These are phyloP conservation scores for Adansonia gregorii DNA, from an alignment of 441 rosid genomes.

Conservation along the genomic window DNA sequence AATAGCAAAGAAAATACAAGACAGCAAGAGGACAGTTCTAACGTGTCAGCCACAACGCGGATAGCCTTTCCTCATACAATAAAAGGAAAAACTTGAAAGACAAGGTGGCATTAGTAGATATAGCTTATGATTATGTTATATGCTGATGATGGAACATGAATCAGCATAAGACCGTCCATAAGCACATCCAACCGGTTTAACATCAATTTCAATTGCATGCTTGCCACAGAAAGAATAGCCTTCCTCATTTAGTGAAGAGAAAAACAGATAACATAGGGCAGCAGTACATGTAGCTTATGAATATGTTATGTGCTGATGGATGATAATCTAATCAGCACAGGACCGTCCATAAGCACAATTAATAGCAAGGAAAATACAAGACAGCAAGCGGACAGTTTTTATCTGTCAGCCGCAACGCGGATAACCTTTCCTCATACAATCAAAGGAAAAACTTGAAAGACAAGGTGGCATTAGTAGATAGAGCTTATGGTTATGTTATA, in stretches of 20 bases:
- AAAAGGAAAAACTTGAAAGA: constrained; percentile 40
- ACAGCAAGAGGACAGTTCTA: not conserved
- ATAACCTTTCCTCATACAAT: constrained; percentile 28
- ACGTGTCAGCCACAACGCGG: constrained; percentile 29
- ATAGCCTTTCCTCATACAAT: constrained; percentile 33
- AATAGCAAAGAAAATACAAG: not conserved
- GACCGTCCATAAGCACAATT: constrained; percentile 22
- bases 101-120: constrained; percentile 24
- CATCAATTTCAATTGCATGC: not conserved
- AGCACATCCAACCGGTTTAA: constrained; percentile 23
- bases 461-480: constrained; percentile 22
- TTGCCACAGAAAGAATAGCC: not conserved
- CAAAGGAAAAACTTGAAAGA: constrained; percentile 27
- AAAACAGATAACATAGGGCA: constrained; percentile 12
- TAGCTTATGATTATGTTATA: constrained; percentile 35
- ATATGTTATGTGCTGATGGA: constrained; percentile 14
- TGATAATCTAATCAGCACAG: constrained; percentile 17
- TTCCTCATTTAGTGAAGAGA: constrained; percentile 1
- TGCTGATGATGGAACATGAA: constrained; percentile 22
- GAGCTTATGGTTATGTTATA: constrained; percentile 56
- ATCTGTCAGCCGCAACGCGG: constrained; percentile 26
- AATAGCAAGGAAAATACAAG: not conserved
- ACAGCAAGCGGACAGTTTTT: not conserved
- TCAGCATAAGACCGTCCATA: constrained; percentile 32
- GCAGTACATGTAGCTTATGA: constrained; percentile 31